Conservation (phyloP, 1,284 basidiomycete species). For the Microbotryum saponariae region DNA sequence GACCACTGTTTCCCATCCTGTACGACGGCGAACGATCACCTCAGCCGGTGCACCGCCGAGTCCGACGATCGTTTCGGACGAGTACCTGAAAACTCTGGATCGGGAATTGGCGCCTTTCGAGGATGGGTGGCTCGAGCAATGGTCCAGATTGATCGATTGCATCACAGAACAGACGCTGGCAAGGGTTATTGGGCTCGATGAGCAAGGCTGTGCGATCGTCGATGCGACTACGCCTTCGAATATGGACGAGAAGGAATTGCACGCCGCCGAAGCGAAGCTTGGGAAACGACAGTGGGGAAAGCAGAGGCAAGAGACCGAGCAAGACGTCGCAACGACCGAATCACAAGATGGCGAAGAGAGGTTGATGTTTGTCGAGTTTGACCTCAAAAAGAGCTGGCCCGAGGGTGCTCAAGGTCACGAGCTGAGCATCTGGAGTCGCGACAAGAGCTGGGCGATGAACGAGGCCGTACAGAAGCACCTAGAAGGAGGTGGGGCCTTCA, state of each 20-base stretch:
- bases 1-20: too few species aligned
- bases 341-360: slow-evolving; percentile 2
- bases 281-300: slow-evolving; percentile 27
- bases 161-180: slow-evolving; percentile 36
- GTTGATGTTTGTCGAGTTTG: slow-evolving; percentile 40
- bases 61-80: slow-evolving; percentile 25
- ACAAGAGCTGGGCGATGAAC: slow-evolving; percentile 36
- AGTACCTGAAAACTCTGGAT: slow-evolving; percentile 43
- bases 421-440: slow-evolving; percentile 41
- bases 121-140: slow-evolving; percentile 36
- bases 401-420: slow-evolving; percentile 43
- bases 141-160: slow-evolving; percentile 37
- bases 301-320: slow-evolving; percentile 11
- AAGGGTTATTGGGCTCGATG: slow-evolving; percentile 37
- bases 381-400: slow-evolving; percentile 43
- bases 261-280: slow-evolving; percentile 2
- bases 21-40: not conserved
- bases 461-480: not conserved
- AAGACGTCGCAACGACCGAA: too few species aligned
- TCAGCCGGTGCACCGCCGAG: not conserved
- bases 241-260: slow-evolving; percentile 20
- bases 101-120: slow-evolving; percentile 43
- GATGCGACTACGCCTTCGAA: slow-evolving; percentile 26
- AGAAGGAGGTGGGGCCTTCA: slow-evolving; percentile 20
- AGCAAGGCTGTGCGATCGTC: slow-evolving; percentile 39